Evolutionary conservation across 208 protist genomes (phyloP).

Genomic region (Strigomonas galati): DNA sequence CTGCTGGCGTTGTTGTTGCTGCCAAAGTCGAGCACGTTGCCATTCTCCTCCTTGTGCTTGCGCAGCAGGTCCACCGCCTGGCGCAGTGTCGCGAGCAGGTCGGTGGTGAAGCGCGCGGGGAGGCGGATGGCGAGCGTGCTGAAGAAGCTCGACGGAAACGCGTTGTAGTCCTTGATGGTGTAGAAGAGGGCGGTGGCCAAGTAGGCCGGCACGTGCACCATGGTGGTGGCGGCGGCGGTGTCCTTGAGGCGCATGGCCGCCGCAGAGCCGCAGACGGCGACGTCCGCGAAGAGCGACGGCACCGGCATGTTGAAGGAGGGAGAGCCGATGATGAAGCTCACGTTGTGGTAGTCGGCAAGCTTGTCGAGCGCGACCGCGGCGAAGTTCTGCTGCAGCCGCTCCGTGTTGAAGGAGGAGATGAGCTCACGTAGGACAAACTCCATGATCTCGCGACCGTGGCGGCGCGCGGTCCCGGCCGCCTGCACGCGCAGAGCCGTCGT

Average conservation of each 20-base stretch:
- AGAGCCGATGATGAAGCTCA: neutral
- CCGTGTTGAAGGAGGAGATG: neutral
- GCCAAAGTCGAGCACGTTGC: neutral
- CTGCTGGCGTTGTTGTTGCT: neutral
- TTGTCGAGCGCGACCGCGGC: neutral
- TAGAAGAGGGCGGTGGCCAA: slow-evolving; percentile 7
- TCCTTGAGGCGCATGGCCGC: neutral
- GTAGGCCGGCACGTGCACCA: neutral
- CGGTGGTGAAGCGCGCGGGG: slow-evolving; percentile 3
- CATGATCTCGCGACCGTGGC: neutral
- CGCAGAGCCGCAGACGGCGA: neutral
- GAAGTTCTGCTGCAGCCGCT: neutral
- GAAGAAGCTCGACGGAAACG: slow-evolving; percentile 10
- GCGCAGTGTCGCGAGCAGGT: neutral
- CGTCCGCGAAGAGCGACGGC: slow-evolving; percentile 1
- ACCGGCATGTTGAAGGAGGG: neutral
- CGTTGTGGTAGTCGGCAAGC: neutral
- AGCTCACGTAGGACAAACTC: neutral
- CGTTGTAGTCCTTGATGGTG: neutral
- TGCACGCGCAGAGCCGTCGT: neutral
- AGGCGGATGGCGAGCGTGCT: neutral
- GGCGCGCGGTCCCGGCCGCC: neutral
- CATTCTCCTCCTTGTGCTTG: neutral
- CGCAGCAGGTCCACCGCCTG: neutral
- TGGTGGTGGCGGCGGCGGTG: neutral